Percentiles rank a stretch among this genome's conserved stretches.
phyloP scores from a whole-genome alignment of 2,329 filamentous ascomycete species.

The Pseudonectria buxi region DNA sequence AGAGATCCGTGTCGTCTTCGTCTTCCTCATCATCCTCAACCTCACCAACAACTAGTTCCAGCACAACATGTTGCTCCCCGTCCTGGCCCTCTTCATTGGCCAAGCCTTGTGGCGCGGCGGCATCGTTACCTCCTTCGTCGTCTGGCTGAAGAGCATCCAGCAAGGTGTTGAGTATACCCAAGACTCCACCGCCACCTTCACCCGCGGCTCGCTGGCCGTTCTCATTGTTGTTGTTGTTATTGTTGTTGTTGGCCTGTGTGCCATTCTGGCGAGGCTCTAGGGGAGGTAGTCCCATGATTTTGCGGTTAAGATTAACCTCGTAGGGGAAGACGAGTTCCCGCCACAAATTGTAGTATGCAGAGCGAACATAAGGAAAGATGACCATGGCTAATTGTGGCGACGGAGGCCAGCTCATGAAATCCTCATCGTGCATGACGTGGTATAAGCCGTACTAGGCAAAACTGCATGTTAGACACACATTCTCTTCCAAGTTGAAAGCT shows the following conservation, averaged over 20 bases:
- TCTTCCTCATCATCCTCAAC: slow-evolving; percentile 33
- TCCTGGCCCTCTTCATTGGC: slow-evolving; percentile 13
- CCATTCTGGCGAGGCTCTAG: slow-evolving; percentile 19
- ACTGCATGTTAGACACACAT: not conserved
- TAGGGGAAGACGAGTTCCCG: slow-evolving; percentile 38
- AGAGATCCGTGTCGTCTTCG: slow-evolving; percentile 33
- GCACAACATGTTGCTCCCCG: slow-evolving; percentile 23
- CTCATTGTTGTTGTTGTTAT: slow-evolving; percentile 11
- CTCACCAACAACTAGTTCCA: slow-evolving; percentile 30
- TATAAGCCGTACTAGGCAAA: slow-evolving; percentile 40
- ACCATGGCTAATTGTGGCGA: slow-evolving; percentile 45
- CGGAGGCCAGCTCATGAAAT: slow-evolving; percentile 47
- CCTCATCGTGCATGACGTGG: slow-evolving; percentile 37
- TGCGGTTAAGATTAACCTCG: slow-evolving; percentile 42
- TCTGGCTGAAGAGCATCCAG: slow-evolving; percentile 31
- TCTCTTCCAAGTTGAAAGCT: not conserved
- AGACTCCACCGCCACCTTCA: slow-evolving; percentile 20
- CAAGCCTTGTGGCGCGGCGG: slow-evolving; percentile 10
- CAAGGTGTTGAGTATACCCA: slow-evolving; percentile 30
- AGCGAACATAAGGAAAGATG: slow-evolving; percentile 40
- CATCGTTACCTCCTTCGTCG: slow-evolving; percentile 21
- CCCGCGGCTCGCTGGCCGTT: slow-evolving; percentile 19
- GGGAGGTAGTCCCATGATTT: slow-evolving; percentile 35
- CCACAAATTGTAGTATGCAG: slow-evolving; percentile 41
- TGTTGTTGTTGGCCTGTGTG: slow-evolving; percentile 8